Percentiles rank a stretch among this genome's conserved stretches.
Conservation (phyloP, 768 basidiomycete species). For the Tricholomella constricta region DNA sequence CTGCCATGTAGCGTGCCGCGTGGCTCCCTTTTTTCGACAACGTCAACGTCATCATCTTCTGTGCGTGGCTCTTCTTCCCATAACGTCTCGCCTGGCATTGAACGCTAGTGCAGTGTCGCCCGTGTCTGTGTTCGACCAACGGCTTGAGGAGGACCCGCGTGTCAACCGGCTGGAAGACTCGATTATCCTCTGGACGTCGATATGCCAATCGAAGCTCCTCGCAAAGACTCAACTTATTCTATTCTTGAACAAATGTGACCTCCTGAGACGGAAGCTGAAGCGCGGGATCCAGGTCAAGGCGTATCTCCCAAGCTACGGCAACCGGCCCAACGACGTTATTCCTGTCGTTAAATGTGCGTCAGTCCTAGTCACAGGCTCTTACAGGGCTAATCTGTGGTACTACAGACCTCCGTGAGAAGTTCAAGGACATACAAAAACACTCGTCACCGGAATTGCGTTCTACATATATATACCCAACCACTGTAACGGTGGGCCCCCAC, state of each 20-base stretch:
- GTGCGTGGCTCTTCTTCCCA: constrained; percentile 25
- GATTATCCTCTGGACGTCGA: constrained; percentile 68
- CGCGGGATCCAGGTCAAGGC: constrained; percentile 57
- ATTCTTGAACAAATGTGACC: constrained; percentile 71
- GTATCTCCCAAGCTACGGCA: constrained; percentile 67
- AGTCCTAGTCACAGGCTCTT: constrained; percentile 13
- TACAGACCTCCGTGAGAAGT: constrained; percentile 67
- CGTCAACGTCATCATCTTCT: constrained; percentile 78
- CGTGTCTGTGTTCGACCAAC: constrained; percentile 79
- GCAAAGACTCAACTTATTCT: constrained; percentile 59
- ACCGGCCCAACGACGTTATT: constrained; percentile 66
- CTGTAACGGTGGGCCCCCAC: constrained; percentile 56
- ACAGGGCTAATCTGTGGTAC: not conserved
- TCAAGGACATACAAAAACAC: constrained; percentile 64
- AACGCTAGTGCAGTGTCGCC: constrained; percentile 52
- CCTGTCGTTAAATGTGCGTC: constrained; percentile 63
- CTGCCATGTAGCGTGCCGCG: constrained; percentile 56
- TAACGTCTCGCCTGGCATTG: not conserved
- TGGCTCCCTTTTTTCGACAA: constrained; percentile 85
- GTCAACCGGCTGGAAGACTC: constrained; percentile 79
- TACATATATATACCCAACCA: constrained; percentile 68
- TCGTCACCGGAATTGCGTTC: constrained; percentile 56
- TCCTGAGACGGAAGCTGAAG: constrained; percentile 65
- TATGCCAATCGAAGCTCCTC: constrained; percentile 68
- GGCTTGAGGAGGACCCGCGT: constrained; percentile 64